Percentiles rank a stretch among this genome's conserved stretches.
Evolutionary conservation across 257 asterid species (phyloP).

Genomic region (Marsdenia floribunda): DNA sequence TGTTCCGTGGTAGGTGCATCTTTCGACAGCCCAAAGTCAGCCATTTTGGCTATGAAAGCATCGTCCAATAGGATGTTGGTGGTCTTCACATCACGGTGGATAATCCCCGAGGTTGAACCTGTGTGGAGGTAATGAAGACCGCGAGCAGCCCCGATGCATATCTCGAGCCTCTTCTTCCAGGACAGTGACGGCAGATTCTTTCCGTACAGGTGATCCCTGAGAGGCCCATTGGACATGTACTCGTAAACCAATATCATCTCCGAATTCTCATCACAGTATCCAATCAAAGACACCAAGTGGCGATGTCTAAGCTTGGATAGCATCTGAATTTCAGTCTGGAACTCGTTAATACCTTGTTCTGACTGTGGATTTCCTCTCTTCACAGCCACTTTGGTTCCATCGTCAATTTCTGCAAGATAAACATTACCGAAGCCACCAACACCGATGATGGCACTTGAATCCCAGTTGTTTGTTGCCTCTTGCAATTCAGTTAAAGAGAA

Average conservation of each 20-base stretch:
- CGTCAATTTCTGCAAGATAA: slow-evolving; percentile 58
- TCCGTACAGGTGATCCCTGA: slow-evolving; percentile 73
- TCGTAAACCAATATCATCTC: slow-evolving; percentile 94
- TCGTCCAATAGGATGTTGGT: slow-evolving; percentile 82
- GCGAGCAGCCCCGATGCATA: slow-evolving; percentile 89
- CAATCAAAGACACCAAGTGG: slow-evolving; percentile 80
- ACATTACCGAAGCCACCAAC: slow-evolving; percentile 95
- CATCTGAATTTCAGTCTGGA: slow-evolving; percentile 88
- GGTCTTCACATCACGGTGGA: slow-evolving; percentile 84
- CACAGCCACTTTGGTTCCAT: slow-evolving; percentile 70
- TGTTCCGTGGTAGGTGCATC: slow-evolving; percentile 57
- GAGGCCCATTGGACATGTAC: slow-evolving; percentile 81
- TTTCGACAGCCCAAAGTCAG: slow-evolving; percentile 89
- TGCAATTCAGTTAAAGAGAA: slow-evolving; percentile 45
- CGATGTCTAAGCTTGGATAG: slow-evolving; percentile 87
- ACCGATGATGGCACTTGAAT: slow-evolving; percentile 54
- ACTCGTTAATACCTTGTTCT: slow-evolving; percentile 89
- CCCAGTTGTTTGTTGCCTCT: slow-evolving; percentile 86
- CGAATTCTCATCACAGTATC: slow-evolving; percentile 77
- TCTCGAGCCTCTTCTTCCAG: slow-evolving; percentile 80
- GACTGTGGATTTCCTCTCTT: slow-evolving; percentile 95
- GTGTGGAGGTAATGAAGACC: slow-evolving; percentile 92
- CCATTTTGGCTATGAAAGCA: slow-evolving; percentile 73
- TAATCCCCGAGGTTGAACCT: slow-evolving; percentile 78
- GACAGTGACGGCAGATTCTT: slow-evolving; percentile 38